Evolutionary conservation across 2,329 filamentous ascomycete species (phyloP).

Genomic region (Pseudocercospora fijiensis): DNA sequence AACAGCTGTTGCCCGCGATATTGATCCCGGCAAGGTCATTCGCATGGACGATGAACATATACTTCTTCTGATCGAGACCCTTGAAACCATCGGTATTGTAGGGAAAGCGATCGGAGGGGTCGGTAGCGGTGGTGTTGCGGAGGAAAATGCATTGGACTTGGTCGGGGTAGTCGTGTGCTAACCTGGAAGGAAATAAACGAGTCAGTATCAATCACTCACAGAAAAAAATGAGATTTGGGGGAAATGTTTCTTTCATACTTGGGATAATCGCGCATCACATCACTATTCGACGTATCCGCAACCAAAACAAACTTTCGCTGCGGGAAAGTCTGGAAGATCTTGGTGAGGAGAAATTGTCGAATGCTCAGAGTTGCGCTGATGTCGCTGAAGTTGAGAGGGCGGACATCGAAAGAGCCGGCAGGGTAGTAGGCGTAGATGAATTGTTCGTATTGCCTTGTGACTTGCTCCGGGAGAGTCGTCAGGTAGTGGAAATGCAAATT

Average conservation of each 20-base stretch:
- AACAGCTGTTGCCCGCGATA: conserved; percentile 66
- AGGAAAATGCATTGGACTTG: conserved; percentile 77
- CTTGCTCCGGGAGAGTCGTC: conserved; percentile 76
- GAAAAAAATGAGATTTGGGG: too few species aligned
- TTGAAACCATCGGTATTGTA: conserved; percentile 74
- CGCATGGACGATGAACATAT: conserved; percentile 77
- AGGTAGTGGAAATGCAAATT: conserved; percentile 79
- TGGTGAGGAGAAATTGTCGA: conserved; percentile 66
- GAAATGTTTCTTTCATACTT: conserved; percentile 15
- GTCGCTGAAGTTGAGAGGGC: conserved; percentile 78
- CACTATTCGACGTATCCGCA: conserved; percentile 73
- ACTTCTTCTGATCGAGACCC: conserved; percentile 62
- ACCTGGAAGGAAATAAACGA: conserved; percentile 25
- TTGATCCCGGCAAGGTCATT: conserved; percentile 68
- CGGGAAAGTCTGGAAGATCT: conserved; percentile 73
- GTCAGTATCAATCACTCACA: too few species aligned
- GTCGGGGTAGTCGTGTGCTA: conserved; percentile 65
- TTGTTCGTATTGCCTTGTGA: conserved; percentile 75
- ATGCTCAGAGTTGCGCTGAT: conserved; percentile 69
- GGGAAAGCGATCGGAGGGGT: conserved; percentile 65
- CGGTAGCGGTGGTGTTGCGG: conserved; percentile 71
- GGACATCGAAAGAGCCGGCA: conserved; percentile 72
- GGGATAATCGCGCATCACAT: conserved; percentile 64
- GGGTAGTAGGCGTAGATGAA: conserved; percentile 78
- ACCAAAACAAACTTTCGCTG: conserved; percentile 72